Conservation (phyloP, 1,284 basidiomycete genomes). For the Ganoderma sp. region DNA sequence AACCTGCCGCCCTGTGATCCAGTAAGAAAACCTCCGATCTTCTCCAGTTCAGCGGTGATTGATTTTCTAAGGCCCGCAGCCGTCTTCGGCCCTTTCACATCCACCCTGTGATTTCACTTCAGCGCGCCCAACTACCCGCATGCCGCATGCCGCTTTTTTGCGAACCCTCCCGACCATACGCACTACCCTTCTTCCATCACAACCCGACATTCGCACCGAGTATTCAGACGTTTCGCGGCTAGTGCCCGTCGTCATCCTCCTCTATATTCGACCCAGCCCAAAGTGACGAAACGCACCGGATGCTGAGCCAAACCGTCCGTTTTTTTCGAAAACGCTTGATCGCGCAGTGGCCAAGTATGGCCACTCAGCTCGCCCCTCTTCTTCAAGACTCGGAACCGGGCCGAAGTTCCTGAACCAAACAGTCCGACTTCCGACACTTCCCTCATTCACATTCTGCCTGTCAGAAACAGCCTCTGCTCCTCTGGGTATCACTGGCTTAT, state of each 20-base stretch:
- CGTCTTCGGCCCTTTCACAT: conserved; percentile 17
- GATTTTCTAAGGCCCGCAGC: conserved; percentile 12
- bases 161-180: neutral
- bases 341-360: conserved; percentile 14
- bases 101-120: conserved; percentile 11
- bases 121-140: neutral
- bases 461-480: conserved; percentile 13
- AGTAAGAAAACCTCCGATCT: conserved; percentile 20
- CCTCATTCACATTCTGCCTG: conserved; percentile 8
- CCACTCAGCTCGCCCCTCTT: conserved; percentile 4
- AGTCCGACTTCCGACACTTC: conserved; percentile 2
- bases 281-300: conserved; percentile 11
- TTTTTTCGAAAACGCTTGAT: conserved; percentile 10
- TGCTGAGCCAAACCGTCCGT: conserved; percentile 20
- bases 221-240: conserved; percentile 11
- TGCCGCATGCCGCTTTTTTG: neutral
- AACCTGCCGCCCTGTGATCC: conserved; percentile 19
- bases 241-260: conserved; percentile 1
- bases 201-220: conserved; percentile 7
- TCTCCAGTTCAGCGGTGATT: conserved; percentile 17
- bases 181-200: neutral
- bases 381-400: conserved; percentile 23
- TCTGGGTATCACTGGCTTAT: conserved; percentile 7
- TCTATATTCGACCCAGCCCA: neutral
- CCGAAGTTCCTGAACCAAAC: conserved; percentile 17